phyloP scores from a whole-genome alignment of 2,329 filamentous ascomycete species.

The Exophiala sp. region DNA sequence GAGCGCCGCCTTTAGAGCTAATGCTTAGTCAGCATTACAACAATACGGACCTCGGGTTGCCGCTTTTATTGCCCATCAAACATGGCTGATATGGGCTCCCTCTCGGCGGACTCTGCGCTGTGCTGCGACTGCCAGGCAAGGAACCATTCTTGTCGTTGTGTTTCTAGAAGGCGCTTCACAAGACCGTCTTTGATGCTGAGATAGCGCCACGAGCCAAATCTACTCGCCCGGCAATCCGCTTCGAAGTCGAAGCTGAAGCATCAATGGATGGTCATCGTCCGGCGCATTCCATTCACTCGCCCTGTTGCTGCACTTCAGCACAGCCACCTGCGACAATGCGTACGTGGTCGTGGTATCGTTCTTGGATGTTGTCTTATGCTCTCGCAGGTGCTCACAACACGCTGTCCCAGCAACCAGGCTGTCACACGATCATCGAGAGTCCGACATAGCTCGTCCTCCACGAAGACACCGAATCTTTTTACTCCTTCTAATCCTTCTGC shows the following conservation, averaged over 20 bases:
- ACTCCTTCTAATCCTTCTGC: neutral
- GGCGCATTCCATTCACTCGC: neutral
- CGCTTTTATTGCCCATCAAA: no score
- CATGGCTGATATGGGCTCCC: no score
- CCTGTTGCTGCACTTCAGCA: neutral
- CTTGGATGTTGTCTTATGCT: neutral
- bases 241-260: conserved; percentile 18
- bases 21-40: neutral
- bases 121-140: no score
- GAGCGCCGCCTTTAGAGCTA: neutral
- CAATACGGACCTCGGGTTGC: neutral
- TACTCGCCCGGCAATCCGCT: neutral
- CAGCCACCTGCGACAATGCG: neutral
- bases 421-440: neutral
- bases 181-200: no score
- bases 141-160: no score
- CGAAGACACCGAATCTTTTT: neutral
- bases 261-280: conserved; percentile 23
- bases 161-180: no score
- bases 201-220: neutral
- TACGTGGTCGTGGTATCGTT: neutral
- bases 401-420: no score
- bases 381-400: neutral
- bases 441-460: neutral
- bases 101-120: no score